These are phyloP conservation scores for Penicillium freii DNA, from an alignment of 2,329 filamentous ascomycete genomes.

Conservation along the genomic window DNA sequence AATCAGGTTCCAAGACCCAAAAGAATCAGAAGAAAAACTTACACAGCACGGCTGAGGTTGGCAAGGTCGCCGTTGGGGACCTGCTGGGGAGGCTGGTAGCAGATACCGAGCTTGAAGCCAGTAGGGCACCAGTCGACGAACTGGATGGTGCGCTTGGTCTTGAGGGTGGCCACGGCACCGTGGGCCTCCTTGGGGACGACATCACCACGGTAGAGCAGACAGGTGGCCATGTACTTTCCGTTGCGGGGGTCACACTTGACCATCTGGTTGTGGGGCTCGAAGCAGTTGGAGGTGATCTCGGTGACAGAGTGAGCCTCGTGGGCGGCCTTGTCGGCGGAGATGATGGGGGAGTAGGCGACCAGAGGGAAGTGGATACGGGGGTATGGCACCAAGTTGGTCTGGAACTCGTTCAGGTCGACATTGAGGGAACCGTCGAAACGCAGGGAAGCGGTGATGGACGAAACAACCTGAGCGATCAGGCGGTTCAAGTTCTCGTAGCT, in stretches of 20 bases:
- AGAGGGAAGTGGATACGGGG: constrained; percentile 99
- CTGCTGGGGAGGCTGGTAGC: constrained; percentile 95
- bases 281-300: constrained; percentile 98
- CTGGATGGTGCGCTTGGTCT: constrained; percentile 99
- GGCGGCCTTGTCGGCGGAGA: constrained; percentile 91
- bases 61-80: constrained; percentile 96
- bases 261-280: constrained; percentile 99
- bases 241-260: constrained; percentile 98
- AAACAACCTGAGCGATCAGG: constrained; percentile 97
- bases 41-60: constrained; percentile 97
- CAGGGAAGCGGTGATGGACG: constrained; percentile 96
- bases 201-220: constrained; percentile 95
- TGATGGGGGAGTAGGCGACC: constrained; percentile 90
- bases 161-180: constrained; percentile 87
- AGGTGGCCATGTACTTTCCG: constrained; percentile 99
- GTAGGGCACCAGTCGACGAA: constrained; percentile 99
- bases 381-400: constrained; percentile 99
- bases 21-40: constrained; percentile 49
- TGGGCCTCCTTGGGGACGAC: constrained; percentile 96
- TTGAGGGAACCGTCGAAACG: constrained; percentile 98
- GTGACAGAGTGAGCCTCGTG: constrained; percentile 98
- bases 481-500: constrained; percentile 99
- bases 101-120: constrained; percentile 99
- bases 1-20: constrained; percentile 11
- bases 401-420: constrained; percentile 99